Base-by-base conservation (phyloP, 2,329 filamentous ascomycete genomes). In the Pyrenophora graminea region DNA sequence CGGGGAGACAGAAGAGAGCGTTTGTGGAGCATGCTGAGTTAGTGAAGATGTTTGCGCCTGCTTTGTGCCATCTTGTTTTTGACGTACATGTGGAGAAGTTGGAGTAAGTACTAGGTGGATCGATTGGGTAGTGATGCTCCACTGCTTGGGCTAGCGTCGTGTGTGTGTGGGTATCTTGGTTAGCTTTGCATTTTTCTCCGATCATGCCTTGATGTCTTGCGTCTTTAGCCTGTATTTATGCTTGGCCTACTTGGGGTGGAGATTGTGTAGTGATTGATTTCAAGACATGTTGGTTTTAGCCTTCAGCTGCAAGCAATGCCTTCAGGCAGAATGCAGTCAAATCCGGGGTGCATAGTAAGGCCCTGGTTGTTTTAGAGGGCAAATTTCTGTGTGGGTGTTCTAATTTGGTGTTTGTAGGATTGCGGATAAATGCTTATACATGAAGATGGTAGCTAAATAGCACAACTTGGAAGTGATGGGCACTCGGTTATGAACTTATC, bases 31-130 rank as follows among this genome's bases (percentile, higher is more conserved):
- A 66, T 78, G 81, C 71, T 8, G 70, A 73, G 52, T 61, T 45
- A 48, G 81, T 86, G 39, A 86, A 85, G 70, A 83, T 79, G 44
- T 85, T 83, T 71, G 82, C 82, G 31, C 83, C 84, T 4, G 83
- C 83, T 1, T 79, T 86, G 2, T 77, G 82, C 72, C 83, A 85
- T 71, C 83, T 78, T 56, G 82, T 85, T n/a, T 77, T 85, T 62
- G 83, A 86, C 67, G 76, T 86, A 6, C 30, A 21, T 27, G 23
- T 55, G 15, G 37, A n/a, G 17, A 25, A n/a, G 10, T 13, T 15
- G 19, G 25, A 13, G 10, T 46, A 46, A 23, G 27, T 8, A n/a
- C n/a, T n/a, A 10, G 15, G 25, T 36, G 6, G 17, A 19, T 3
- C 25, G 12, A 46, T 10, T 15, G 31, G 5, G 21, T 15, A 30